Evolutionary conservation across 108 stramenopile species (phyloP).

Genomic region (Cyclotella kingstonii): DNA sequence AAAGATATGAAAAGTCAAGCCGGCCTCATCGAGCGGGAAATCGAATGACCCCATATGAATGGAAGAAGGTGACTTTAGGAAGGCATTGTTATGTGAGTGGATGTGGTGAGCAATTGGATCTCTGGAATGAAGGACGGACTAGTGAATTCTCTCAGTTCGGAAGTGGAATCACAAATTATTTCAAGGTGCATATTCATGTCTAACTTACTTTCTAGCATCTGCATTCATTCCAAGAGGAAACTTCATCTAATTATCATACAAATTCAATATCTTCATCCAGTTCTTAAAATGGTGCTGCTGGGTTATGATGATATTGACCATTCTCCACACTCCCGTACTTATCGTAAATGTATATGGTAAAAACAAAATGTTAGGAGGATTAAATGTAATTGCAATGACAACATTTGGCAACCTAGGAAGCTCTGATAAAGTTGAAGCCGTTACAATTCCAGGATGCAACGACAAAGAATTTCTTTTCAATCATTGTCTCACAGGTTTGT

Average conservation of each 20-base stretch:
- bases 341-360: slow-evolving; percentile 49
- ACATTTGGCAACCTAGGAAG: slow-evolving; percentile 64
- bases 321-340: slow-evolving; percentile 46
- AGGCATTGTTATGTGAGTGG: slow-evolving; percentile 58
- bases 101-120: slow-evolving; percentile 67
- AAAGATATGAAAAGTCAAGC: slow-evolving; percentile 30
- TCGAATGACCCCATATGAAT: slow-evolving; percentile 22
- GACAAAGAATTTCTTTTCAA: slow-evolving; percentile 35
- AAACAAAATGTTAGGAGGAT: slow-evolving; percentile 2
- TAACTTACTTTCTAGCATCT: not conserved
- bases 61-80: slow-evolving; percentile 42
- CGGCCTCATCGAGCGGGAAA: slow-evolving; percentile 53
- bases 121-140: slow-evolving; percentile 62
- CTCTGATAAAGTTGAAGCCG: slow-evolving; percentile 22
- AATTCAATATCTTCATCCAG: slow-evolving; percentile 1
- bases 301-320: slow-evolving; percentile 51
- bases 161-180: slow-evolving; percentile 68
- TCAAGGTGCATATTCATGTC: slow-evolving; percentile 39
- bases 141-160: slow-evolving; percentile 67
- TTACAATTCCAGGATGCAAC: slow-evolving; percentile 48
- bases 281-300: slow-evolving; percentile 68
- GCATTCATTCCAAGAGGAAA: too few species aligned
- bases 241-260: slow-evolving; percentile 1
- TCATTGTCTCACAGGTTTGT: slow-evolving; percentile 42
- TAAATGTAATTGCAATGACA: slow-evolving; percentile 20